Evolutionary conservation across 2,329 filamentous ascomycete genomes (phyloP), one percentile per base, ranked within the genome.

Genomic region (Exserohilum turcica): DNA sequence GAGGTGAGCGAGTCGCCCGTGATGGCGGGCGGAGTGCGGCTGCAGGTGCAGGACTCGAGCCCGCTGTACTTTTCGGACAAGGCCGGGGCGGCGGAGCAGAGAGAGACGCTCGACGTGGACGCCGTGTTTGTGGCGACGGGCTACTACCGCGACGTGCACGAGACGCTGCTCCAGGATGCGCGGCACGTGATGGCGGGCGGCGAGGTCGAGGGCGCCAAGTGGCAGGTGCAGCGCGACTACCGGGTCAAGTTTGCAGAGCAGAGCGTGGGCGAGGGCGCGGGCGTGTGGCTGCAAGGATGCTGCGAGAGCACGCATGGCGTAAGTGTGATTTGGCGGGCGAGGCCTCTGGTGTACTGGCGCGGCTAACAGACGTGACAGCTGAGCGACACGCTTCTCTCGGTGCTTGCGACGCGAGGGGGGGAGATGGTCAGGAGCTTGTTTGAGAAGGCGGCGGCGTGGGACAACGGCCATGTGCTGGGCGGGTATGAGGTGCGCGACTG

Each of bases 251-350:
- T 95, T 70, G 81, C 84, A 43, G 78, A 83, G 1, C 86, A 84
- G 27, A 81, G 83, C 42, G 88, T 97, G 29, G 82, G 85, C n/a
- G 71, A 81, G 0, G 85, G 87, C 38, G 88, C 91, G 12, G 92
- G 92, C 3, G 81, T 97, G 53, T 97, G 90, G 88, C 80, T 97
- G 65, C 94, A 97, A 74, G 93, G 93, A 28, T 97, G 92, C 78
- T 95, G 92, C 72, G 92, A 97, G 79, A 86, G 82, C 57, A 96
- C 92, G 29, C 93, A 97, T 74, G 93, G 93, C 54, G 89, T 93
- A 83, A 86, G 89, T 86, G 36, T 28, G 45, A 8, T 33, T 18
- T 27, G 48, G 39, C 28, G 24, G 18, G 24, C 31, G 13, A 28
- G 3, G 32, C 33, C 21, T 18, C 43, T 12, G n/a, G n/a, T n/a